Evolutionary conservation across 2,329 filamentous ascomycete genomes (phyloP), one percentile per base, ranked within the genome.

Genomic region (Lanzia echinophila): DNA sequence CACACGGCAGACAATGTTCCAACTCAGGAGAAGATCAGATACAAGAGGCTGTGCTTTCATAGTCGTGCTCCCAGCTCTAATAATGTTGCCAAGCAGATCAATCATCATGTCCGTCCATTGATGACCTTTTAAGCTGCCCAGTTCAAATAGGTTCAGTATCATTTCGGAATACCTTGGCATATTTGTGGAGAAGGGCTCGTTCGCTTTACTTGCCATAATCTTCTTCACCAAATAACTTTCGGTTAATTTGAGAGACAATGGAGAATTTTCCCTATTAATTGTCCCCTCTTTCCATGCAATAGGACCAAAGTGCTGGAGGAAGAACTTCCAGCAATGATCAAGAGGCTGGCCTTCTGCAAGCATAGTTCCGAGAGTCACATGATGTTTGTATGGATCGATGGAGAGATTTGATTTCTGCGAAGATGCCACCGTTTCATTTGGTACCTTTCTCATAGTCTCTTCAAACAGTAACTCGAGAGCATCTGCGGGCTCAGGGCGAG

Each of bases 381-480:
- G 59, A 55, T 65, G 46, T 43, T 64, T 58, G 45, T 67, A 68
- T 20, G 63, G 55, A 38, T 62, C 59, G 8, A 67, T 47, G 15
- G 60, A 55, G 2, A 56, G 46, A 11, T 51, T 39, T 1, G 48
- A 41, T 19, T 47, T 38, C 22, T 24, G 36, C 33, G 42, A 46
- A n/a, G 36, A 39, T 39, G 42, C 33, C 19, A 41, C 15, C 38
- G 38, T 15, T 13, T 47, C 24, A 39, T 47, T 32, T 3, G 50
- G 31, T 38, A 47, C 57, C 20, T 56, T 49, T 13, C 58, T 57
- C 28, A 65, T 41, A 41, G 56, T 62, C 17, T 66, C 51, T 47
- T 66, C 62, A 42, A 69, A 69, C 19, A 69, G 60, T 12, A 62
- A 60, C 55, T 69, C 66, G 8, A 69, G 62, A 13, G 58, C 54